phyloP scores from a whole-genome alignment of 805 yeast genomes.

The Zygosaccharomyces rouxii region DNA sequence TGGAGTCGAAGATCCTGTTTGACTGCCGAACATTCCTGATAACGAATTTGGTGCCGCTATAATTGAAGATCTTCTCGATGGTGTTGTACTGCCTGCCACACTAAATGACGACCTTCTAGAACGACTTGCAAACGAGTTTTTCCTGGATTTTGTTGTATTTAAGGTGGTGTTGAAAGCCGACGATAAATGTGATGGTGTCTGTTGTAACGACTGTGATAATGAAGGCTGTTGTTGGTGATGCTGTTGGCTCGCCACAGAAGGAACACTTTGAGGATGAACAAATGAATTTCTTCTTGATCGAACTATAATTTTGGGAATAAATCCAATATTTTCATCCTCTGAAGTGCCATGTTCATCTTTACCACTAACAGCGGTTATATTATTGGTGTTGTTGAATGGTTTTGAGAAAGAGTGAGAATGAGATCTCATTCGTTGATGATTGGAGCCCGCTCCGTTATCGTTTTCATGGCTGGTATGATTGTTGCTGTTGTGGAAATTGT shows the following conservation, averaged over 20 bases:
- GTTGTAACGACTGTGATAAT: neutral
- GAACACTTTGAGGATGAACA: slow-evolving; percentile 14
- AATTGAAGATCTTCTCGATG: slow-evolving; percentile 31
- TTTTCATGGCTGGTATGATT: slow-evolving; percentile 5
- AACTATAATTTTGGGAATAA: slow-evolving; percentile 35
- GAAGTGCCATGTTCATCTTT: slow-evolving; percentile 1
- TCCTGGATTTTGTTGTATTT: slow-evolving; percentile 29
- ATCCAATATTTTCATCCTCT: slow-evolving; percentile 33
- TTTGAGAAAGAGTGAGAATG: slow-evolving; percentile 26
- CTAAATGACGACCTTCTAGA: slow-evolving; percentile 33
- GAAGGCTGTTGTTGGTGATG: neutral
- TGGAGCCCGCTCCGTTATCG: slow-evolving; percentile 19
- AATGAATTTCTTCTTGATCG: slow-evolving; percentile 34
- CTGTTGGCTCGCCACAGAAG: slow-evolving; percentile 5
- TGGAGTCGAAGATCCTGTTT: slow-evolving; percentile 13
- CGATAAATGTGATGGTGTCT: slow-evolving; percentile 16
- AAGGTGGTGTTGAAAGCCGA: slow-evolving; percentile 24
- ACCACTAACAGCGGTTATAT: neutral
- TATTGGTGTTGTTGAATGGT: slow-evolving; percentile 10
- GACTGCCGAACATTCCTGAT: slow-evolving; percentile 12
- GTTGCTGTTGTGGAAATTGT: slow-evolving; percentile 9
- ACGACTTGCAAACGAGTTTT: slow-evolving; percentile 31
- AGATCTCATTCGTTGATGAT: slow-evolving; percentile 29
- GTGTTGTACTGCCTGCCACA: slow-evolving; percentile 19
- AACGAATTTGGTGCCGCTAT: slow-evolving; percentile 26